Conservation (phyloP, 2,329 filamentous ascomycete species). For the Huntiella bhutanensis region DNA sequence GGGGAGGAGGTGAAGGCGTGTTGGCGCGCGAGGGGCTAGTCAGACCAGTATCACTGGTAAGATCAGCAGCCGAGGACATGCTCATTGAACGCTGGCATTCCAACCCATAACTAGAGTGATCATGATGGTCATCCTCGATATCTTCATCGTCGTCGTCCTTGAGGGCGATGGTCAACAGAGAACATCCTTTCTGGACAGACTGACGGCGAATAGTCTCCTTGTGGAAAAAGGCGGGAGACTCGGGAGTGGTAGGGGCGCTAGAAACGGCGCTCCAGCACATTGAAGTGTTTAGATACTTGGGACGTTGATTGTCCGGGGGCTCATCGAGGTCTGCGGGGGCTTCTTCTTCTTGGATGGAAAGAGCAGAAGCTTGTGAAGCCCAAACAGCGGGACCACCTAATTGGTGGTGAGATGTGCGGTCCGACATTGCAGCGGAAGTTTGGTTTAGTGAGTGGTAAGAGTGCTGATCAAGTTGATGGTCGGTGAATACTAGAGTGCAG, state of each 20-base stretch:
- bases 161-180: conserved; percentile 72
- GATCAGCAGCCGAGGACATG: conserved; percentile 64
- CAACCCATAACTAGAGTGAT: conserved; percentile 30
- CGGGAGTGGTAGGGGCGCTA: not conserved
- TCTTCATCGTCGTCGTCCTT: conserved; percentile 46
- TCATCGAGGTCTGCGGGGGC: conserved; percentile 12
- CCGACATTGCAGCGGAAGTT: conserved; percentile 4
- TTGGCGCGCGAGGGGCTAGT: conserved; percentile 78
- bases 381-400: conserved; percentile 5
- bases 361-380: conserved; percentile 10
- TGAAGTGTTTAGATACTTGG: conserved; percentile 2
- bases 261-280: not conserved
- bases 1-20: conserved; percentile 73
- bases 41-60: conserved; percentile 85
- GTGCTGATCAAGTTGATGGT: too few relatives aligned
- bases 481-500: not conserved
- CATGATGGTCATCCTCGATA: conserved; percentile 29
- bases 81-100: conserved; percentile 25
- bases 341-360: conserved; percentile 11
- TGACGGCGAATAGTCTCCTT: conserved; percentile 16
- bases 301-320: conserved; percentile 10
- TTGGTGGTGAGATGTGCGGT: conserved; percentile 5
- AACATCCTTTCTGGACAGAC: conserved; percentile 21
- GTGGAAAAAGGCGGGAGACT: conserved; percentile 10
- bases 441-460: too few relatives aligned